Evolutionary conservation across 108 stramenopile genomes (phyloP), one percentile per base, ranked within the genome.

Genomic region (Cylindrotheca fusiformis): DNA sequence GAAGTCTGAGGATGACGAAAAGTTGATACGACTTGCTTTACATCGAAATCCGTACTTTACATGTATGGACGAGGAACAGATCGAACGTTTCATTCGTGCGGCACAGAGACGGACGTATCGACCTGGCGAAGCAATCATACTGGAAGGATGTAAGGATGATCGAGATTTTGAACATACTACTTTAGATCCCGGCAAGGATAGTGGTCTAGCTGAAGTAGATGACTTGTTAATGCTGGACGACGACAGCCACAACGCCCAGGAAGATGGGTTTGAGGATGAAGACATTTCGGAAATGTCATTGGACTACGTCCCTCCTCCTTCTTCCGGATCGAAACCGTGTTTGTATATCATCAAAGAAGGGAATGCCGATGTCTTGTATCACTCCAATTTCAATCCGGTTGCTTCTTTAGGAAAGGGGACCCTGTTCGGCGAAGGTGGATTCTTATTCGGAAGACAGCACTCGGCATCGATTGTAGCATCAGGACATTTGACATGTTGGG

Each of bases 21-120:
- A 44, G 20, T 55, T 79, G 20, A 83, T 77, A 54, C 59, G 64
- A 12, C 63, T 64, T 1, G 78, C 78, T 21, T 45, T 83, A 8
- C 74, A 78, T 21, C 48, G 55, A 20, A 65, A 59, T 67, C 57
- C 75, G 33, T 77, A 74, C 56, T 78, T 84, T 47, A 78, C 83
- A 4, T 84, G 83, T 56, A 55, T 84, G 24, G 83, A 84, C 44
- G 79, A 72, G 24, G 72, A 80, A 41, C 83, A 84, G 44, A 57
- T 84, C 5, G 63, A 63, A 27, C 60, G 78, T 14, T 78, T 84
- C 59, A 46, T 77, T n/a, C 23, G 74, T 28, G 65, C 21, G 24
- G 67, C 75, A 31, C 32, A 69, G 20, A 50, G 80, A 23, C 28
- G 60, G n/a, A 51, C 44, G 19, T 85, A 60, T 69, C 52, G 32